Base-by-base conservation (phyloP, 192 early-diverging fungal species). In the Backusella westeae region DNA sequence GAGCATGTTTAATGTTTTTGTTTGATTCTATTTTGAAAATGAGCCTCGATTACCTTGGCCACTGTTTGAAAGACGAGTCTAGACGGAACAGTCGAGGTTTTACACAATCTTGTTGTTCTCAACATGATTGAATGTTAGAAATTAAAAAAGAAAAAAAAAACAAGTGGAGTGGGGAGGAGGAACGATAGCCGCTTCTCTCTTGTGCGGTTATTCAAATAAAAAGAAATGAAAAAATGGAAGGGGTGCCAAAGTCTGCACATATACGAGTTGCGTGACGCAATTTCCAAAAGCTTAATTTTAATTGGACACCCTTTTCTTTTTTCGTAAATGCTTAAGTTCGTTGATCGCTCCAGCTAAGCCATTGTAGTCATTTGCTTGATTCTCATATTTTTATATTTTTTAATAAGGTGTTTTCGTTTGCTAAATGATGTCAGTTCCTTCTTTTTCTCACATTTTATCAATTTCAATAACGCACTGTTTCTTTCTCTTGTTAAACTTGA, bases 21-120 rank as follows among this genome's bases (percentile, higher is more conserved):
- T 23, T 63, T 56, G 4, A 29, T 12, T 14, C 10, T 63, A 10
- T 26, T 14, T 63, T 63, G 23, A 29, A 32, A 63, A 63, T 63
- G 9, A 10, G 0, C 23, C 26, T 29, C 56, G 2, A 29, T 63
- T 63, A 63, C 56, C 56, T 63, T 63, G 56, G 12, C 2, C 12
- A 63, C 23, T 26, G 56, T 63, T 63, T 63, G 56, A 63, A 63
- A 29, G n/a, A 63, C 56, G 3, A 26, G 26, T 29, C 29, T 63
- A 63, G 56, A 63, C 56, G 56, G 56, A 63, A 12, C 56, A 9
- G 56, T 63, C 10, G 56, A 63, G 56, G 23, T 12, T 29, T 63
- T 63, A 29, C 26, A 63, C 56, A 59, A 59, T 59, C 53, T 59
- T 59, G 53, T 59, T 59, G 53, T 59, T 59, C 53, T 59, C 53